phyloP scores from a whole-genome alignment of 257 asterid species.

The Fraxinus quadrangulata region DNA sequence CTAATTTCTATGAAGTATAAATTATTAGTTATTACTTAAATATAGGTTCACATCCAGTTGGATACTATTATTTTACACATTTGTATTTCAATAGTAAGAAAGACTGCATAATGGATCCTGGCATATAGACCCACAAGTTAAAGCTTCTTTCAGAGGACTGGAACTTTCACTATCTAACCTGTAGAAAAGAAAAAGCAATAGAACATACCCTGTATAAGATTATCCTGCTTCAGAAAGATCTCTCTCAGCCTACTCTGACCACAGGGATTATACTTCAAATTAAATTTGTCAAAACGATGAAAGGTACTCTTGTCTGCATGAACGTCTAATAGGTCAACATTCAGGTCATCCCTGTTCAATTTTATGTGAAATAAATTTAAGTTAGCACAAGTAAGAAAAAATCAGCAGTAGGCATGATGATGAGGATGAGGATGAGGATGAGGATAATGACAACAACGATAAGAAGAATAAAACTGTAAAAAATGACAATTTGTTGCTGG shows the following conservation, averaged over 20 bases:
- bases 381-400: conserved; percentile 22
- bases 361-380: conserved; percentile 15
- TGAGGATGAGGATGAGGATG: conserved; percentile 5
- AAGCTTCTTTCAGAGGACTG: background rate
- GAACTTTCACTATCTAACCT: conserved; percentile 8
- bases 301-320: conserved; percentile 99
- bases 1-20: background rate
- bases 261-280: conserved; percentile 96
- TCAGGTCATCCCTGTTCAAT: conserved; percentile 78
- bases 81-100: background rate
- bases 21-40: background rate
- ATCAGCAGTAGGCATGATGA: conserved; percentile 16
- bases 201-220: conserved; percentile 90
- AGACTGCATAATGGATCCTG: background rate
- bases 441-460: conserved; percentile 11
- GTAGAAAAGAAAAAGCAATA: conserved; percentile 12
- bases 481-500: conserved; percentile 9
- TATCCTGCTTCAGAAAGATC: conserved; percentile 95
- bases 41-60: background rate
- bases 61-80: background rate
- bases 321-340: conserved; percentile 94
- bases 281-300: conserved; percentile 98
- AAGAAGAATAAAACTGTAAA: conserved; percentile 16
- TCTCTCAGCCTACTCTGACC: conserved; percentile 99
- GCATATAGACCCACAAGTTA: conserved; percentile 12